Percentiles rank a stretch among this genome's conserved stretches.
phyloP scores from a whole-genome alignment of 805 yeast species.

The Candida bentonensis region DNA sequence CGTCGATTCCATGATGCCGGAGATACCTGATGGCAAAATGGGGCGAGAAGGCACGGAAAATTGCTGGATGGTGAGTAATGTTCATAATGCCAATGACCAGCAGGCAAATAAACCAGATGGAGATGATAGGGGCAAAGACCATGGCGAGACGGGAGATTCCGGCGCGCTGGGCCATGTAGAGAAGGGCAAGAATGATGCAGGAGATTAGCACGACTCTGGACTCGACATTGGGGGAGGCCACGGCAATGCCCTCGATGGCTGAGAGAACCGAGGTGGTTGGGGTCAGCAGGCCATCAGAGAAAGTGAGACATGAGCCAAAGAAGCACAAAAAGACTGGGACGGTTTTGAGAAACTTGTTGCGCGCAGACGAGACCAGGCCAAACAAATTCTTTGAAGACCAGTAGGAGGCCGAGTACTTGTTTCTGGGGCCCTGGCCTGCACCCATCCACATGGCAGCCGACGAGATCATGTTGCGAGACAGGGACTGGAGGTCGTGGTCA shows the following conservation, averaged over 20 bases:
- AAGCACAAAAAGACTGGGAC: slow-evolving; percentile 26
- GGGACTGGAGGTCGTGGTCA: slow-evolving; percentile 20
- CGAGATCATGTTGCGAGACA: slow-evolving; percentile 28
- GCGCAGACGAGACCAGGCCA: not conserved
- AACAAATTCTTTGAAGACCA: not conserved
- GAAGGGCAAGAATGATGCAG: slow-evolving; percentile 30
- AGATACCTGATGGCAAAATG: slow-evolving; percentile 35
- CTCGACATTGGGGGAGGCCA: slow-evolving; percentile 32
- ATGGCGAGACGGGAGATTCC: slow-evolving; percentile 38
- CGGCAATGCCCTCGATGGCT: slow-evolving; percentile 42
- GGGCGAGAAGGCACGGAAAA: slow-evolving; percentile 38
- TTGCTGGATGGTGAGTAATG: slow-evolving; percentile 28
- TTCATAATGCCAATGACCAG: slow-evolving; percentile 33
- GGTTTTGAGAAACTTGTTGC: slow-evolving; percentile 14
- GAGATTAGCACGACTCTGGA: slow-evolving; percentile 31
- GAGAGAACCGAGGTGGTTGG: slow-evolving; percentile 50
- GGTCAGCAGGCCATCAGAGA: slow-evolving; percentile 47
- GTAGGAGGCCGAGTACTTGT: not conserved
- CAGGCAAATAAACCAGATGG: slow-evolving; percentile 35
- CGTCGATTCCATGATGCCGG: slow-evolving; percentile 23
- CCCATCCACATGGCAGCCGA: slow-evolving; percentile 5
- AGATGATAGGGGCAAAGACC: slow-evolving; percentile 40
- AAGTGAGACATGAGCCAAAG: slow-evolving; percentile 41
- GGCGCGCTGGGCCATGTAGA: slow-evolving; percentile 33
- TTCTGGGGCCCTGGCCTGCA: not conserved